Evolutionary conservation across 805 yeast genomes (phyloP), one percentile per base, ranked within the genome.

Genomic region (Scheffersomyces amazonensis): DNA sequence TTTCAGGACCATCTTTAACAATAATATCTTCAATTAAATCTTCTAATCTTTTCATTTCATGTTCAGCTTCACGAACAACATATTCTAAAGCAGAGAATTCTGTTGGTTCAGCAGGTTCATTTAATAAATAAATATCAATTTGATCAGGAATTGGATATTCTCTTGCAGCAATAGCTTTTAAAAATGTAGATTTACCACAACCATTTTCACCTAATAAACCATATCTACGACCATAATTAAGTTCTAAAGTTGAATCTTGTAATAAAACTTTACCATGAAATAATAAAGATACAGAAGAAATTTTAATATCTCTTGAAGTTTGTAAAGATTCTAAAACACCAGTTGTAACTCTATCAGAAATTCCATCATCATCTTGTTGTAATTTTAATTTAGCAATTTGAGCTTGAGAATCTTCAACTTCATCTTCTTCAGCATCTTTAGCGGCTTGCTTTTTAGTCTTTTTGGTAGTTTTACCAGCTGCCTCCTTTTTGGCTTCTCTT

Each of bases 171-270:
- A 93, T 66, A 29, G 98, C 85, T 66, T 87, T 87, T 62, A 93
- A 72, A 56, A 93, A 82, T 17, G 99, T 93, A 34, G 97, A 89
- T 70, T 93, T 93, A 73, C 99, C 99, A 73, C 98, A 93, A 50
- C 99, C 99, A 66, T 93, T 93, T 69, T 90, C 98, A 58, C 99
- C 99, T 59, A 93, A 76, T 46, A 93, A 76, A 71, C 99, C 99
- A 64, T 93, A 93, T 69, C 96, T 83, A 73, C 97, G 85, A 62
- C 98, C 99, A 66, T 82, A 91, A 72, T 93, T 93, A 68, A 93
- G 80, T 73, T 93, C 99, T 52, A 93, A 70, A 34, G 75, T 76
- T 28, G 97, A 84, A 68, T 93, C 98, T 69, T 88, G 96, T 53
- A 91, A 78, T 61, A 93, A 73, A 40, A 93, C 97, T 63, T 90